phyloP scores from a whole-genome alignment of 2,329 filamentous ascomycete genomes.

The Cyphellophora attinorum region DNA sequence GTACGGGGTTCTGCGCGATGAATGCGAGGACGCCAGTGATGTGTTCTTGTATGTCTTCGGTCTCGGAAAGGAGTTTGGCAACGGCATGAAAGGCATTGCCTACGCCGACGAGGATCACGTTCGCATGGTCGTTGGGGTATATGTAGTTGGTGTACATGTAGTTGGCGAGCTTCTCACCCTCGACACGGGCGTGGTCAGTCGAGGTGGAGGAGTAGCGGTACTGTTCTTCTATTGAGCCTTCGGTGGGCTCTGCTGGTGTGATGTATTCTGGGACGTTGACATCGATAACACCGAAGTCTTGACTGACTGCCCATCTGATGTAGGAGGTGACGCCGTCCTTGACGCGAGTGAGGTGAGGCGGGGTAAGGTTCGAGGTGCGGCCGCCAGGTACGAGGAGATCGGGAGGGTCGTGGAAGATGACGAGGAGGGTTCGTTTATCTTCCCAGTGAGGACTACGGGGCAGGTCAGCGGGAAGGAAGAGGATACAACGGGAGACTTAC shows the following conservation, averaged over 20 bases:
- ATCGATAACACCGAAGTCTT: conserved; percentile 78
- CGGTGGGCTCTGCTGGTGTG: conserved; percentile 21
- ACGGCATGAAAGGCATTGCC: conserved; percentile 83
- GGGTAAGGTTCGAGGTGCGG: not conserved
- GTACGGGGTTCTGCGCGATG: conserved; percentile 62
- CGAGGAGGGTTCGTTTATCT: conserved; percentile 57
- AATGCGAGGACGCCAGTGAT: conserved; percentile 72
- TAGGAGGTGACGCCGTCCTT: conserved; percentile 77
- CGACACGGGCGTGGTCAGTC: conserved; percentile 27
- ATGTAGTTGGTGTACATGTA: conserved; percentile 98
- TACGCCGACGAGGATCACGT: conserved; percentile 78
- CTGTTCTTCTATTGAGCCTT: conserved; percentile 19
- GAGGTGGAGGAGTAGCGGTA: conserved; percentile 28
- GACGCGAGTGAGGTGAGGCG: conserved; percentile 33
- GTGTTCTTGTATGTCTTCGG: conserved; percentile 52
- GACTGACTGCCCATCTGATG: conserved; percentile 69
- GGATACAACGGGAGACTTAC: conserved; percentile 25
- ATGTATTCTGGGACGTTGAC: conserved; percentile 79
- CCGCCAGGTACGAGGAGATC: conserved; percentile 47
- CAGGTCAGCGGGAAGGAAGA: conserved; percentile 1
- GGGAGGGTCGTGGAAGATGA: conserved; percentile 77
- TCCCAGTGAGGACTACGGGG: conserved; percentile 51
- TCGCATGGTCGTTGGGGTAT: conserved; percentile 45
- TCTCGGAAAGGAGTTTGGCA: conserved; percentile 65
- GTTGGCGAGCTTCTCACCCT: conserved; percentile 58